Conservation (phyloP, 768 basidiomycete genomes). For the Rhizopogon vinicolor region DNA sequence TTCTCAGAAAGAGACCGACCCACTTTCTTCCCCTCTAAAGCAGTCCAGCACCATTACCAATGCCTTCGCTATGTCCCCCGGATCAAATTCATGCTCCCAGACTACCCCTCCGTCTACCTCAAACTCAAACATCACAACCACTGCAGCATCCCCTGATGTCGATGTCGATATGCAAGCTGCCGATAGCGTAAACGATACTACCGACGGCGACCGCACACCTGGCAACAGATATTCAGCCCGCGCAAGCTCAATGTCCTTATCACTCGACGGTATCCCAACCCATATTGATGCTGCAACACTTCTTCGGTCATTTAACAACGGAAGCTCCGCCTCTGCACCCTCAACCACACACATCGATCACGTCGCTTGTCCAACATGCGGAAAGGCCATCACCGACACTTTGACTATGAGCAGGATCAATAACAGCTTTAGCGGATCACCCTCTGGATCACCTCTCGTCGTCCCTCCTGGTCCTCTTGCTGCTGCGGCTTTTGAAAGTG, state of each 20-base stretch:
- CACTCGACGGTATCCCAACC: slow-evolving; percentile 35
- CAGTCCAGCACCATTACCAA: slow-evolving; percentile 20
- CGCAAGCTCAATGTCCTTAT: slow-evolving; percentile 42
- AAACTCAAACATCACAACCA: neutral
- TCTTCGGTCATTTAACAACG: slow-evolving; percentile 25
- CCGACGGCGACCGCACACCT: slow-evolving; percentile 17
- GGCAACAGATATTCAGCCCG: slow-evolving; percentile 22
- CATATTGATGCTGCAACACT: slow-evolving; percentile 29
- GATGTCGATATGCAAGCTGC: slow-evolving; percentile 22
- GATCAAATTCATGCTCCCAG: neutral
- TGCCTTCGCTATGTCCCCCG: slow-evolving; percentile 1
- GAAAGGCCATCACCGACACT: slow-evolving; percentile 43
- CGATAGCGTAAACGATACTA: slow-evolving; percentile 20
- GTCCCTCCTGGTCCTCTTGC: slow-evolving; percentile 54
- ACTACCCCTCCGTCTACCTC: neutral
- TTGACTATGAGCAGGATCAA: slow-evolving; percentile 30
- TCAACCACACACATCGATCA: slow-evolving; percentile 37
- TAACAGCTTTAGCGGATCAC: slow-evolving; percentile 19
- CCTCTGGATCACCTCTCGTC: slow-evolving; percentile 36
- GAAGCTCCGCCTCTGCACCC: slow-evolving; percentile 38
- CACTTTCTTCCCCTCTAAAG: slow-evolving; percentile 9
- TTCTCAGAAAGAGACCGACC: slow-evolving; percentile 22
- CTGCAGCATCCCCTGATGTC: slow-evolving; percentile 14
- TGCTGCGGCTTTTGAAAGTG: slow-evolving; percentile 51
- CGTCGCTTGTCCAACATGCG: slow-evolving; percentile 52